phyloP scores from a whole-genome alignment of 2,329 filamentous ascomycete genomes.

The Blastomyces silverae region DNA sequence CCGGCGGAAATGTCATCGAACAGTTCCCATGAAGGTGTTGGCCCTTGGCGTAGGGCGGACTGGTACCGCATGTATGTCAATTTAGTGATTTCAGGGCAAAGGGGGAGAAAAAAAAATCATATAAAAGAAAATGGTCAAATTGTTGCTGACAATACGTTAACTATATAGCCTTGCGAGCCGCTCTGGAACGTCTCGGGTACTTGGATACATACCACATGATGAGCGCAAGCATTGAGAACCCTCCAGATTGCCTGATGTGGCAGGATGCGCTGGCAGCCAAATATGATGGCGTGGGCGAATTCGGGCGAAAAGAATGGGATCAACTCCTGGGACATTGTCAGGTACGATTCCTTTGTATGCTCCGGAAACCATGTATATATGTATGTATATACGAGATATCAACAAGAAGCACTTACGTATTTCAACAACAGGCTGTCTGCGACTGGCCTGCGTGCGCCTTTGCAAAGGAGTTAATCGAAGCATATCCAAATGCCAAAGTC shows the following conservation, averaged over 20 bases:
- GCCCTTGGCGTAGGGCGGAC: slow-evolving; percentile 63
- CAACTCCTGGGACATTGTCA: slow-evolving; percentile 59
- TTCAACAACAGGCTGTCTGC: slow-evolving; percentile 51
- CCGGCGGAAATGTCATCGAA: slow-evolving; percentile 56
- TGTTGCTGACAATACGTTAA: slow-evolving; percentile 14
- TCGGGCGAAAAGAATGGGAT: slow-evolving; percentile 63
- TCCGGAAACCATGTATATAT: background rate
- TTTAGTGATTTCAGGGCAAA: background rate
- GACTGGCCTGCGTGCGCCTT: slow-evolving; percentile 64
- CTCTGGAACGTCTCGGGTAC: slow-evolving; percentile 60
- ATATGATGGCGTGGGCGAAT: slow-evolving; percentile 55
- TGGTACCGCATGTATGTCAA: slow-evolving; percentile 58
- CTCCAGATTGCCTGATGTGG: slow-evolving; percentile 62
- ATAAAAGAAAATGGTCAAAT: slow-evolving; percentile 10
- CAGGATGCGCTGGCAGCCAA: slow-evolving; percentile 60
- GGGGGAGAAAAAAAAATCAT: background rate
- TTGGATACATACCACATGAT: slow-evolving; percentile 68
- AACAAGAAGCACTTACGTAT: background rate
- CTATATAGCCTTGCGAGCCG: slow-evolving; percentile 54
- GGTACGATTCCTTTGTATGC: slow-evolving; percentile 24
- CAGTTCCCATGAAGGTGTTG: slow-evolving; percentile 65
- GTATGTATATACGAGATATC: no score
- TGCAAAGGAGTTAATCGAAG: slow-evolving; percentile 61
- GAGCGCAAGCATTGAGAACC: slow-evolving; percentile 62
- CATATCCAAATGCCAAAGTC: slow-evolving; percentile 66